Conservation (phyloP, 1,284 basidiomycete genomes). For the Erythrobasidium hasegawianum region DNA sequence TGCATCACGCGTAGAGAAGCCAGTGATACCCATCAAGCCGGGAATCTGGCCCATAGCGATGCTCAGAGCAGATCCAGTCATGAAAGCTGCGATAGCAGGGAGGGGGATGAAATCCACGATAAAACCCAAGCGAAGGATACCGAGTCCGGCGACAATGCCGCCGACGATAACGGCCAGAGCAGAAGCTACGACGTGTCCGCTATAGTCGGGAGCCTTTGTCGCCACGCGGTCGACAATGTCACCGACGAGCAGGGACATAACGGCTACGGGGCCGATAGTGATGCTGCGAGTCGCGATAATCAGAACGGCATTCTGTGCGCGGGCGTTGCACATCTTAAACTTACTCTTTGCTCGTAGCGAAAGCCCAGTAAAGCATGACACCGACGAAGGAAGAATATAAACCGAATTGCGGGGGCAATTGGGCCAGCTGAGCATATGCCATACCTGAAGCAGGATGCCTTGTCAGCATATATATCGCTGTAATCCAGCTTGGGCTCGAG, state of each 20-base stretch:
- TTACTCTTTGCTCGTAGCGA: constrained; percentile 83
- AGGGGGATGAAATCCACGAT: constrained; percentile 90
- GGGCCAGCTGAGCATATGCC: constrained; percentile 69
- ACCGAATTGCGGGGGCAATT: constrained; percentile 80
- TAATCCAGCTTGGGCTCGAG: no score
- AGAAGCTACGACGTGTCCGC: constrained; percentile 70
- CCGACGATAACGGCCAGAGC: constrained; percentile 83
- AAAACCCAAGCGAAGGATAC: constrained; percentile 89
- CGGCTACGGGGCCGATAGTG: constrained; percentile 75
- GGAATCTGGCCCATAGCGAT: constrained; percentile 82
- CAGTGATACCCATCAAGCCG: constrained; percentile 72
- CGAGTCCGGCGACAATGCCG: constrained; percentile 87
- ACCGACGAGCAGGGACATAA: constrained; percentile 45
- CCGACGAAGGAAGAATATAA: constrained; percentile 80
- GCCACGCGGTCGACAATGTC: constrained; percentile 38
- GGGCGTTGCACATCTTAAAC: constrained; percentile 28
- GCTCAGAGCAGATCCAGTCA: constrained; percentile 65
- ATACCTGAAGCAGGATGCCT: constrained; percentile 43
- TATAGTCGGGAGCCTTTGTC: constrained; percentile 27
- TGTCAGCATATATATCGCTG: no score
- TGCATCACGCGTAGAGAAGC: constrained; percentile 73
- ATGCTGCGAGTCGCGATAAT: no score
- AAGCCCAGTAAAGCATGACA: constrained; percentile 57
- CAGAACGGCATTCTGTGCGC: no score
- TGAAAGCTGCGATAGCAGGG: constrained; percentile 84